Base-by-base conservation (phyloP, 768 basidiomycete species). In the Russula griseocarnosa region DNA sequence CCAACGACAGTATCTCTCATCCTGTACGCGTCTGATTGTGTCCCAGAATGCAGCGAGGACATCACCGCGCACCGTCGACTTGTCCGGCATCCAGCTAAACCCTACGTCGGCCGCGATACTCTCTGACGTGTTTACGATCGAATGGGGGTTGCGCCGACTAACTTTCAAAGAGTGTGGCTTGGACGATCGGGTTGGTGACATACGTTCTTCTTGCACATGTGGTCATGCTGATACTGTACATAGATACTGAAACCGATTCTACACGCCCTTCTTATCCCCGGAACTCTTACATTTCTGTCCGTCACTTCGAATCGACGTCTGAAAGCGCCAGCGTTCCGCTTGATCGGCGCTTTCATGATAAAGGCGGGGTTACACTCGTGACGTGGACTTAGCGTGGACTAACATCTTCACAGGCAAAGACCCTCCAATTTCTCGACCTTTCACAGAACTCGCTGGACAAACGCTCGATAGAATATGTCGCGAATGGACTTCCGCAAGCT, bases 61-160 rank as follows among this genome's bases (percentile, higher is more conserved):
- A 11, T 79, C 76, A 47, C 91, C 92, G 0, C 82, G 92, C 20
- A 79, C 86, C 0, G 81, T 94, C 20, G 89, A 94, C 73, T 78
- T 93, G n/a, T 87, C 92, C 2, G 84, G 89, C 11, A 84, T 88
- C 24, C 87, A 87, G 69, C 79, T 98, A 22, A 88, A 84, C 0
- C 73, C 81, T 1, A 81, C 85, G 2, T 79, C 84, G 0, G 88
- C 92, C 0, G 86, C 87, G 14, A 86, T 94, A 20, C 80, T 99
- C 20, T 88, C 96, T 0, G 96, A 98, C 74, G 85, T 97, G 16
- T 86, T 98, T 67, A 84, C 86, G 9, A 87, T 97, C 62, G 93
- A 98, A 74, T 98, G 94, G 90, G 95, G 94, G 0, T 77, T 97
- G 22, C 80, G 88, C 30, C 95, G 93, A 70, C 78, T 96, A 24